Conservation (phyloP, 768 basidiomycete species). For the Trichaptum fuscoviolaceum region DNA sequence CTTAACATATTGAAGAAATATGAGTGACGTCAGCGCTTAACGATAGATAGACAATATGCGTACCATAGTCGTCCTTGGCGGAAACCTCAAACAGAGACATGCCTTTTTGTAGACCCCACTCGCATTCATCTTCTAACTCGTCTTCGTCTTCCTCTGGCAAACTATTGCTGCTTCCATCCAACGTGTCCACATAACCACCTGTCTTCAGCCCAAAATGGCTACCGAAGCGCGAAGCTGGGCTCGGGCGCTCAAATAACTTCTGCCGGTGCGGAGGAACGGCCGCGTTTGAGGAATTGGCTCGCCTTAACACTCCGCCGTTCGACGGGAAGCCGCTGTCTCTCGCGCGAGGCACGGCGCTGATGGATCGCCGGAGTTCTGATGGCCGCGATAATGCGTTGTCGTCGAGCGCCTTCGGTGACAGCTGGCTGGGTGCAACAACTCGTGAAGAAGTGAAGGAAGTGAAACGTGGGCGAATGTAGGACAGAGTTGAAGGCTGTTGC, state of each 20-base stretch:
- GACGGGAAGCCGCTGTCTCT: conserved; percentile 16
- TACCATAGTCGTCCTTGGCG: conserved; percentile 83
- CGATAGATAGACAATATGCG: conserved; percentile 18
- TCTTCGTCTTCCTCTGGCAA: conserved; percentile 56
- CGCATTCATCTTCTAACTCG: conserved; percentile 48
- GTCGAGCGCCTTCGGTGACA: conserved; percentile 44
- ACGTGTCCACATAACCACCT: conserved; percentile 52
- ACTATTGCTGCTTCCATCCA: conserved; percentile 62
- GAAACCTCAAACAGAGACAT: conserved; percentile 92
- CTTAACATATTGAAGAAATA: conserved; percentile 31
- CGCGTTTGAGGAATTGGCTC: conserved; percentile 32
- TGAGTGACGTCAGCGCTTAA: conserved; percentile 14
- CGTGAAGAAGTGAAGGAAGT: conserved; percentile 66
- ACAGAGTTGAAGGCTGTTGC: conserved; percentile 56
- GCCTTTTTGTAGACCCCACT: conserved; percentile 76
- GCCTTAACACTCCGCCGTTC: conserved; percentile 16
- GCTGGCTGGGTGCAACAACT: conserved; percentile 50
- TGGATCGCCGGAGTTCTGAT: conserved; percentile 48
- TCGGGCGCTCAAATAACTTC: conserved; percentile 33
- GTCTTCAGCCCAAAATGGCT: conserved; percentile 47
- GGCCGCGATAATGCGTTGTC: conserved; percentile 44
- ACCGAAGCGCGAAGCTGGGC: conserved; percentile 47
- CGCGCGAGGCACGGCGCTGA: conserved; percentile 29
- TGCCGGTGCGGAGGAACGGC: conserved; percentile 27
- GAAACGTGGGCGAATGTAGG: conserved; percentile 75